phyloP scores from a whole-genome alignment of 805 yeast genomes.

The Brettanomyces sp. region DNA sequence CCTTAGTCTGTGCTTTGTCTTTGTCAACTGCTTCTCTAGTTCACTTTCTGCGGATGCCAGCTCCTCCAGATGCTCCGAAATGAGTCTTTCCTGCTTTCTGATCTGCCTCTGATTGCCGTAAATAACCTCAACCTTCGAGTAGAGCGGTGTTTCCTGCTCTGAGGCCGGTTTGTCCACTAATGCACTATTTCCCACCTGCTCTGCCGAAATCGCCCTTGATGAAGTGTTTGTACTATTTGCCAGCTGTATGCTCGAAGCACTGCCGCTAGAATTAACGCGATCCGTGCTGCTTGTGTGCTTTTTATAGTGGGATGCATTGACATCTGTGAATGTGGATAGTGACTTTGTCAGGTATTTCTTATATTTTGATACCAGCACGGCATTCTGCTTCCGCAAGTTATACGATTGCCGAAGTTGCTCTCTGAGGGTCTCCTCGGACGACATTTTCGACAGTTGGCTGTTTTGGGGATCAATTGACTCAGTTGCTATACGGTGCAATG shows the following conservation, averaged over 20 bases:
- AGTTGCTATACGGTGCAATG: no score
- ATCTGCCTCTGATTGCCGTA: conserved; percentile 22
- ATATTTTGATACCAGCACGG: conserved; percentile 14
- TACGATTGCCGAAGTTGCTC: conserved; percentile 17
- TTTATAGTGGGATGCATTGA: conserved; percentile 2
- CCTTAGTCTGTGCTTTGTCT: conserved; percentile 3
- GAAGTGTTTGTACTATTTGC: no score
- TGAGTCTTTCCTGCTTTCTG: conserved; percentile 11
- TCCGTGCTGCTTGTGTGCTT: not conserved
- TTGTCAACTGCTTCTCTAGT: conserved; percentile 5
- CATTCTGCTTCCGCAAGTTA: conserved; percentile 13
- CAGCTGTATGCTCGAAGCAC: no score
- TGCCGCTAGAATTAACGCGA: not conserved
- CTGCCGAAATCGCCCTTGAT: no score
- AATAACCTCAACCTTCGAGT: conserved; percentile 18
- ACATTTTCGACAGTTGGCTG: no score
- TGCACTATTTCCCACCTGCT: no score
- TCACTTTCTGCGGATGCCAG: conserved; percentile 10
- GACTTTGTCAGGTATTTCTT: conserved; percentile 14
- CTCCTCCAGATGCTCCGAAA: conserved; percentile 10
- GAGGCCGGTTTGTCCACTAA: not conserved
- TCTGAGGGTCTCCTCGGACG: conserved; percentile 15
- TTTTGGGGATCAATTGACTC: no score
- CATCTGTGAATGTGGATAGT: conserved; percentile 6
- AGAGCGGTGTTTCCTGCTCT: conserved; percentile 12